Evolutionary conservation across 2,329 filamentous ascomycete genomes (phyloP), one percentile per base, ranked within the genome.

Genomic region (Pestalotiopsis fici): DNA sequence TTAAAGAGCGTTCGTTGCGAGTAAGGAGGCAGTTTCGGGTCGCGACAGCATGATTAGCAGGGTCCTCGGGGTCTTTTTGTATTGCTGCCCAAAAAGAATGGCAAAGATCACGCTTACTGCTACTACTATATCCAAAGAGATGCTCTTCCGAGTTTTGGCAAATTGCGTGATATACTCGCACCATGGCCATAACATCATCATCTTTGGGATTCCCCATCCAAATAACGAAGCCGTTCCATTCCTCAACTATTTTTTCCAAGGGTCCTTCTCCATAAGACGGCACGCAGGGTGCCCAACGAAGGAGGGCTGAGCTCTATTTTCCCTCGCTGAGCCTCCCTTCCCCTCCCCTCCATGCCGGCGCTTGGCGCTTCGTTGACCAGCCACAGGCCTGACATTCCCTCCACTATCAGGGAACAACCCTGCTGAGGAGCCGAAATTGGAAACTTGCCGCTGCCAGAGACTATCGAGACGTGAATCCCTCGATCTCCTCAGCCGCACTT

Each of bases 401-500:
- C 57, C 27, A 39, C 28, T 59, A 27, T 18, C 63, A 39, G 28
- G 63, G 63, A 43, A 7, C 6, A 59, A 15, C 63, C 63, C 35
- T 39, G 63, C 56, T 50, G n/a, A 13, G 23, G 63, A 57, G 50
- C 63, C 56, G 54, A 65, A 37, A 39, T 65, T 63, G 35, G 62
- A 23, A 64, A 60, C 27, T 60, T 60, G 27, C 62, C 39, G 39
- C 50, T 55, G 37, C 60, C 57, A 35, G 57, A 54, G n/a, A 50
- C 43, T 7, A 23, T 50, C 21, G 18, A 50, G 43, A n/a, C 43
- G 7, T 47, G 39, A 35, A 35, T 47, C 15, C 43, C 43, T 50
- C 43, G 43, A 50, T 50, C 43, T 11, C 31, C 62, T 64, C 62
- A 55, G 43, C 43, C 43, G 62, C 62, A 28, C 62, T 55, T 15